Conservation (phyloP, 495 filamentous ascomycete species). For the Trichoderma gamsii region DNA sequence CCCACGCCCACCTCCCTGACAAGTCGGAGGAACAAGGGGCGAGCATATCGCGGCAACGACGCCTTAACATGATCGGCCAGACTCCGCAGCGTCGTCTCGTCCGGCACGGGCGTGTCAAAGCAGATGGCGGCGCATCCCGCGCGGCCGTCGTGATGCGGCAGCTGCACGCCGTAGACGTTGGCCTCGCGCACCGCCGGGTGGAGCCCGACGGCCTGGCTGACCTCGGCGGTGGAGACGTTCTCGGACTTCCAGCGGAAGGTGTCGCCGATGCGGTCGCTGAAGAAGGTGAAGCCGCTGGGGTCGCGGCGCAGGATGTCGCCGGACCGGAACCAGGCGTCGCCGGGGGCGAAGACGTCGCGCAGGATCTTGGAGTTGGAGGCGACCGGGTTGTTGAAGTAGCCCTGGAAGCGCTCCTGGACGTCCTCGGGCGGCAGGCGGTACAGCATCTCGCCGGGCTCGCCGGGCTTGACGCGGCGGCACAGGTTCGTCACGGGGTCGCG, state of each 20-base stretch:
- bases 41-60: conserved; percentile 64
- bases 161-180: conserved; percentile 80
- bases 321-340: conserved; percentile 80
- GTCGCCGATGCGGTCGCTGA: conserved; percentile 86
- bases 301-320: conserved; percentile 77
- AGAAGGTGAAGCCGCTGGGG: conserved; percentile 68
- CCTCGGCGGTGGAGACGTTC: conserved; percentile 84
- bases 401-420: conserved; percentile 65
- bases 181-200: conserved; percentile 67
- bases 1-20: conserved; percentile 33
- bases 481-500: conserved; percentile 69
- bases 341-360: conserved; percentile 68
- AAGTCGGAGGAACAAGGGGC: conserved; percentile 71
- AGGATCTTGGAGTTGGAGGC: conserved; percentile 77
- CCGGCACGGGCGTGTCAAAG: conserved; percentile 39
- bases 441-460: conserved; percentile 76
- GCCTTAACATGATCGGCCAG: conserved; percentile 53
- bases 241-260: conserved; percentile 96
- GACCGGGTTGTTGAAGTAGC: conserved; percentile 72
- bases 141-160: conserved; percentile 80
- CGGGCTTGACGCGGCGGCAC: conserved; percentile 52
- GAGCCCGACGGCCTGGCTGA: conserved; percentile 62
- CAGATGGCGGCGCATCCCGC: conserved; percentile 76
- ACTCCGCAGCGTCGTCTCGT: conserved; percentile 37
- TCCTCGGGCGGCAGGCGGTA: conserved; percentile 63